phyloP scores from a whole-genome alignment of 805 yeast genomes.

The Lipomyces yamadae region DNA sequence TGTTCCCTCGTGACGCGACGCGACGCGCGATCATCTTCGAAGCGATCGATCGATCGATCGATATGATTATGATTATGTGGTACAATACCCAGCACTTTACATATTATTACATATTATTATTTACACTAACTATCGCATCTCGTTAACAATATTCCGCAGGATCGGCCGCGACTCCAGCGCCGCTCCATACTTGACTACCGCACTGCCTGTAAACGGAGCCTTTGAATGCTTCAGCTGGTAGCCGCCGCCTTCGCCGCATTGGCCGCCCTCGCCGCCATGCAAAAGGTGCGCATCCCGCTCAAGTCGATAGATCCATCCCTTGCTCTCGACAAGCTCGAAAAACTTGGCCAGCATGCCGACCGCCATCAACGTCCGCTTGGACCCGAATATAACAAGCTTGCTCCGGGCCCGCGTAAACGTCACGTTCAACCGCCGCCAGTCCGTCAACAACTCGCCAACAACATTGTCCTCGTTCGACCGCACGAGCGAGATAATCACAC shows the following conservation, averaged over 20 bases:
- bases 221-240: too few relatives aligned
- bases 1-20: too few relatives aligned
- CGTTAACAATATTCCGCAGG: slow-evolving; percentile 27
- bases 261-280: slow-evolving; percentile 8
- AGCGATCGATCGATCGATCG: too few relatives aligned
- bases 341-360: slow-evolving; percentile 62
- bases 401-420: slow-evolving; percentile 89
- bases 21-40: too few relatives aligned
- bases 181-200: background rate
- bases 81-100: too few relatives aligned
- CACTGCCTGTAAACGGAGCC: background rate
- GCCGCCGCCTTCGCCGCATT: too few relatives aligned
- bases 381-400: slow-evolving; percentile 83
- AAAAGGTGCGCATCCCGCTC: slow-evolving; percentile 45
- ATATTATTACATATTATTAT: background rate
- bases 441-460: slow-evolving; percentile 79
- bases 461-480: slow-evolving; percentile 68
- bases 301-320: slow-evolving; percentile 68
- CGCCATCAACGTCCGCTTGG: slow-evolving; percentile 62
- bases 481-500: slow-evolving; percentile 87
- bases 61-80: too few relatives aligned
- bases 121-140: background rate
- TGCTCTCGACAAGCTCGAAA: slow-evolving; percentile 58
- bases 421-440: slow-evolving; percentile 92
- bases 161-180: slow-evolving; percentile 19